Evolutionary conservation across 148 eudicot species (phyloP).

Genomic region (Arbutus unedo): DNA sequence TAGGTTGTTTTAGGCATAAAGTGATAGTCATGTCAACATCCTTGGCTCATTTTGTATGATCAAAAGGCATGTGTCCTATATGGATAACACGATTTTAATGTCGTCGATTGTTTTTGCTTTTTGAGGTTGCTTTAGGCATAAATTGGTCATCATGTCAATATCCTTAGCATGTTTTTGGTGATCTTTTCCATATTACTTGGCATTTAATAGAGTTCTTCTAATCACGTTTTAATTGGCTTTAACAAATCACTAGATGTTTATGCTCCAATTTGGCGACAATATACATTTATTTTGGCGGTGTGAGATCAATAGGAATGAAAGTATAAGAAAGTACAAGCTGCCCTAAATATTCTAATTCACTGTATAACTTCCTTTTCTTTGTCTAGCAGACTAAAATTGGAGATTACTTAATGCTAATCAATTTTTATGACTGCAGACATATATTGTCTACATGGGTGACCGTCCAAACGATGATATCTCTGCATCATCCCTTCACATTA

Average conservation of each 20-base stretch:
- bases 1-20: background rate
- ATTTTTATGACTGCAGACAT: slow-evolving; percentile 15
- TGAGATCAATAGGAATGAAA: too few species aligned
- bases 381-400: too few species aligned
- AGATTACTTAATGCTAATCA: too few species aligned
- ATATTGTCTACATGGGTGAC: slow-evolving; percentile 37
- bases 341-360: too few species aligned
- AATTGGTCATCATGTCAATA: too few species aligned
- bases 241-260: background rate
- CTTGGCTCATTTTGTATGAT: background rate
- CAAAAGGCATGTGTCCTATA: slow-evolving; percentile 15
- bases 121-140: too few species aligned
- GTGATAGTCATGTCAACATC: background rate
- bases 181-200: too few species aligned
- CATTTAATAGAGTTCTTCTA: background rate
- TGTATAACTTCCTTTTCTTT: too few species aligned
- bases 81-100: background rate
- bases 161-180: too few species aligned
- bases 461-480: slow-evolving; percentile 10
- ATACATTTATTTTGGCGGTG: background rate
- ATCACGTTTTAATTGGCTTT: background rate
- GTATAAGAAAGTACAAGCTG: too few species aligned
- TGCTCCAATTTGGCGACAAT: background rate
- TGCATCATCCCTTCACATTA: background rate
- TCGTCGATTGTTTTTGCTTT: background rate